Base-by-base conservation (phyloP, 2,329 filamentous ascomycete genomes). In the Stagonosporopsis rhizophila region DNA sequence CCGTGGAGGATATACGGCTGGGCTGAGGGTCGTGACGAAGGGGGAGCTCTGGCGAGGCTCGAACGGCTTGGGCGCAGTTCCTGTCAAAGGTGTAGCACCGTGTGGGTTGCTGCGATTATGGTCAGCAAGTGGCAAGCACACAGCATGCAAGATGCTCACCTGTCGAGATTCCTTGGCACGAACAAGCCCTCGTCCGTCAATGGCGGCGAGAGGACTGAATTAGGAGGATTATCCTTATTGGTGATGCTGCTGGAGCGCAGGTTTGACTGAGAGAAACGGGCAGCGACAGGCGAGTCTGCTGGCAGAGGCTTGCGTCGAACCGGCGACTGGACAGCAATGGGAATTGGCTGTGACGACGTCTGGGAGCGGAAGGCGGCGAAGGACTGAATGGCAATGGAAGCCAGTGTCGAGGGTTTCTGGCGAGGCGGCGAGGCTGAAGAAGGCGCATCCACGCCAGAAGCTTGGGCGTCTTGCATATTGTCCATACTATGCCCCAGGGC, bases 221-320 rank as follows among this genome's bases (percentile, higher is more conserved):
- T 59, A 48, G 66, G 60, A 28, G 64, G 65, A 25, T 61, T 70
- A 47, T 56, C 63, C 48, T 60, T 55, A 28, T 15, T 46, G 50
- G 68, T 69, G 44, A 64, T 79, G 65, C 71, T 81, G 47, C 52
- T 56, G 72, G 65, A 78, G 65, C 70, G 81, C 70, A 64, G 78
- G 74, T 68, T 79, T 72, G 70, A 68, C 55, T 71, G 75, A 32
- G 76, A 75, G 65, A 79, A 79, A 44, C 75, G 78, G 50, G 71
- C 71, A 54, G 80, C 75, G 52, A 81, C 71, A 60, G 82, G 79
- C 47, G 81, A 80, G 74, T 79, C 79, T 57, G 77, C 73, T 59
- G 83, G 83, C 59, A 86, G 72, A 65, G 83, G 82, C 71, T 85
- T 85, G 64, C 83, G 78, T 64, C 79, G 79, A 56, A 84, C 76